Evolutionary conservation across 306 rosid species (phyloP).

Genomic region (Corylus avellana): DNA sequence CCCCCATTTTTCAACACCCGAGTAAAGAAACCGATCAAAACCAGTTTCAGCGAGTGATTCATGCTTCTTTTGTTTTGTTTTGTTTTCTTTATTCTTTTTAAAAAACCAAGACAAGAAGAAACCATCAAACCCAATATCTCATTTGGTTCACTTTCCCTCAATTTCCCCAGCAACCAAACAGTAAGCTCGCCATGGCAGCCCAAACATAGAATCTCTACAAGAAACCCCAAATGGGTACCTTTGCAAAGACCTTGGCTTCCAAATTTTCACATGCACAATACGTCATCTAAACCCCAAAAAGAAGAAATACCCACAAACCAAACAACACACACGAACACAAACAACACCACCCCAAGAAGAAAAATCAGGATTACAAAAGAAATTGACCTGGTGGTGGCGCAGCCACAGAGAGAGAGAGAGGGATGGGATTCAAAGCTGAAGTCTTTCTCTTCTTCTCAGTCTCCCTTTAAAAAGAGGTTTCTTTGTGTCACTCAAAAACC

Average conservation of each 20-base stretch:
- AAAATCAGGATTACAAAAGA: neutral
- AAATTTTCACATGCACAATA: no score
- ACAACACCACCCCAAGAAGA: neutral
- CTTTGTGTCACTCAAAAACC: constrained; percentile 5
- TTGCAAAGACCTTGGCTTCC: neutral
- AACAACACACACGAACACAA: neutral
- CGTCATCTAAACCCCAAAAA: neutral
- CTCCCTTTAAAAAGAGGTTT: neutral
- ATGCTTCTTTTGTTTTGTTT: neutral
- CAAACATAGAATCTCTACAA: neutral
- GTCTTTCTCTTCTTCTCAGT: neutral
- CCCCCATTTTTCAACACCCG: neutral
- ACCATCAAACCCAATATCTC: neutral
- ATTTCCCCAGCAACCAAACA: neutral
- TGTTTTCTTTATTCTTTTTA: neutral
- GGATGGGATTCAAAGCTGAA: neutral
- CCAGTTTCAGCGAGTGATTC: neutral
- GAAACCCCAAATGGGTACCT: neutral
- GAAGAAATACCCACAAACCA: neutral
- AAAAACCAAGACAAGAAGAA: neutral
- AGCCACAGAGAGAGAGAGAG: neutral
- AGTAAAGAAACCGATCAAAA: neutral
- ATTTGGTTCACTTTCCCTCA: neutral
- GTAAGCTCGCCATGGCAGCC: neutral
- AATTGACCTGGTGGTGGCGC: neutral